These are phyloP conservation scores for Phascolomyces articulosus DNA, from an alignment of 371 early-diverging fungal species.

Conservation along the genomic window DNA sequence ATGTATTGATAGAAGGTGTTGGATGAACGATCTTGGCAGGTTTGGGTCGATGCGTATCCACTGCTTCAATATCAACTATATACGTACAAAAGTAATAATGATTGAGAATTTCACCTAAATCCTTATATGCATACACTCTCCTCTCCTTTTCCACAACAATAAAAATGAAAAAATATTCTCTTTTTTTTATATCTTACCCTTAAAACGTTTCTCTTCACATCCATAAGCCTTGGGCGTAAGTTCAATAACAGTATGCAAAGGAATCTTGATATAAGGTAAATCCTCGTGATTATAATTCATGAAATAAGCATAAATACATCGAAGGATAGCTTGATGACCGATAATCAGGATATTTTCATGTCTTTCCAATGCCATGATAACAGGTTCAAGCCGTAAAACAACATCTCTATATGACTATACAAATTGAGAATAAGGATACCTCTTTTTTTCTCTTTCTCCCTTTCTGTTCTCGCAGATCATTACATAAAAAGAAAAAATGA, in stretches of 20 bases:
- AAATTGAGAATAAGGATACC: no score
- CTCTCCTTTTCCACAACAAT: neutral
- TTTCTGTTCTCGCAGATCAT: neutral
- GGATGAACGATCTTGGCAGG: slow-evolving; percentile 21
- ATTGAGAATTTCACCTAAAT: neutral
- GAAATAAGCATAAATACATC: slow-evolving; percentile 95
- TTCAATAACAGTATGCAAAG: slow-evolving; percentile 95
- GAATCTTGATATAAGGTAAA: slow-evolving; percentile 96
- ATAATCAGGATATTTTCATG: slow-evolving; percentile 96
- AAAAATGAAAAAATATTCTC: neutral
- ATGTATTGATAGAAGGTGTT: neutral
- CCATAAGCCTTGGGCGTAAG: slow-evolving; percentile 97
- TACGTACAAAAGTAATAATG: no score
- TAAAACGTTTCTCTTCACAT: slow-evolving; percentile 89
- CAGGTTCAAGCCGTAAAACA: slow-evolving; percentile 64
- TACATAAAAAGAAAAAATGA: neutral
- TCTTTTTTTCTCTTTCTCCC: no score
- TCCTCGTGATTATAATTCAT: slow-evolving; percentile 90
- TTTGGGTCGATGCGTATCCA: slow-evolving; percentile 83
- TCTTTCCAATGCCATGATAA: slow-evolving; percentile 98
- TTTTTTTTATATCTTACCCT: slow-evolving; percentile 33
- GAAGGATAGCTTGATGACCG: slow-evolving; percentile 93
- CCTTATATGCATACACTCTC: neutral
- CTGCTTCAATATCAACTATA: slow-evolving; percentile 82
- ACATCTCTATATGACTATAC: slow-evolving; percentile 76